Evolutionary conservation across 2,329 filamentous ascomycete genomes (phyloP).

Genomic region (Ophiostoma ulmi): DNA sequence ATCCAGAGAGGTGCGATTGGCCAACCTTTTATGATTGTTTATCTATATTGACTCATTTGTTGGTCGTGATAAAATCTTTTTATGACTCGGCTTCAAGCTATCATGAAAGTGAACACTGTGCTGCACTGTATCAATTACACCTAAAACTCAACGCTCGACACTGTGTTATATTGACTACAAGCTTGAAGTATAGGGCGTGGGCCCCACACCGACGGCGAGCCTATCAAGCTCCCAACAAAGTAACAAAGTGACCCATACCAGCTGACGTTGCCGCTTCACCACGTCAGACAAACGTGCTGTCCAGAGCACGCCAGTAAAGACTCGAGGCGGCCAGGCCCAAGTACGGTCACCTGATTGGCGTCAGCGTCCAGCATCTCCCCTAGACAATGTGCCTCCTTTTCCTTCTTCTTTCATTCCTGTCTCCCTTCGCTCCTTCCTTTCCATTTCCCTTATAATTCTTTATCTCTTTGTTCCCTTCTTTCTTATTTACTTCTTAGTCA

Average conservation of each 20-base stretch:
- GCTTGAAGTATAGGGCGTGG: neutral
- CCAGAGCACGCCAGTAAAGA: neutral
- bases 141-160: neutral
- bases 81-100: slow-evolving; percentile 7
- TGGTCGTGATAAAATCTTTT: slow-evolving; percentile 16
- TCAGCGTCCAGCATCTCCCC: slow-evolving; percentile 1
- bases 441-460: neutral
- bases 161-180: slow-evolving; percentile 6
- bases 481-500: neutral
- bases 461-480: neutral
- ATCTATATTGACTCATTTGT: neutral
- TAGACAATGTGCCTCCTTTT: neutral
- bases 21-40: neutral
- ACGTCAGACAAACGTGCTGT: slow-evolving; percentile 4
- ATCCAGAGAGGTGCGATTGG: neutral
- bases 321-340: neutral
- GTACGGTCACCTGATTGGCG: slow-evolving; percentile 12
- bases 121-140: neutral
- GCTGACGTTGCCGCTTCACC: neutral
- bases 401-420: neutral
- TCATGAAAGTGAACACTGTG: neutral
- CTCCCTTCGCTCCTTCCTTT: neutral
- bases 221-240: slow-evolving; percentile 7
- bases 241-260: neutral
- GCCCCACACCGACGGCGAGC: neutral